Base-by-base conservation (phyloP, 768 basidiomycete genomes). In the Mycena haematopus region DNA sequence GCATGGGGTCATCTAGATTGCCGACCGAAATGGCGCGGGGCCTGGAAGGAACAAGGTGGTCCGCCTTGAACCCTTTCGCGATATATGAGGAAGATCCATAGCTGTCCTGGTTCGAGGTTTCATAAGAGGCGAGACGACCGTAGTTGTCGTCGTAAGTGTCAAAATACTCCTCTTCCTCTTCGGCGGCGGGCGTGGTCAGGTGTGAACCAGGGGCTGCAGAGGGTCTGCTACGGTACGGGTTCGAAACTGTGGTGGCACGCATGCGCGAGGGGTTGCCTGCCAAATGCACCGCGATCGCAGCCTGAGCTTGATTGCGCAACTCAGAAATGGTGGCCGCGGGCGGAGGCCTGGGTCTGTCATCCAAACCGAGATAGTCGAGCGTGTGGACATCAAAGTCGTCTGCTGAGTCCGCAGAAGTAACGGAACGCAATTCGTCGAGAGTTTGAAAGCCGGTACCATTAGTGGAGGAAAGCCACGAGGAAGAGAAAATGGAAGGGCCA, bases 331-430 rank as follows among this genome's bases (percentile, higher is more conserved):
- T 95, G 13, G 93, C 94, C 6, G 93, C 92, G 2, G 89, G 89
- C n/a, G 91, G 86, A 53, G 85, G 86, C 55, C 89, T 84, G 67
- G 84, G 80, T 58, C 81, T 78, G 65, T 94, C 96, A 69, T 95
- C 96, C 69, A 99, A 82, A 46, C 96, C 96, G 52, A 99, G 91
- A 75, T 98, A 98, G 76, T 97, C 96, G 63, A 99, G 85, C 27
- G 96, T 98, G 72, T 95, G 93, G 47, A 95, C 92, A 69, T 95
- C 92, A 74, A 93, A 92, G 52, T 94, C 91, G 56, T 97, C 96
- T 24, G 85, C 81, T 21, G 90, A 90, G 72, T 93, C 91, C 65
- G 86, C 86, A 46, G 92, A 93, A 29, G 86, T 85, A 47, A 90
- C 88, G 49, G 92, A 92, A 65, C 90, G 90, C 69, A 92, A 76